Percentiles rank a stretch among this genome's conserved stretches.
These are phyloP conservation scores for Ensete glaucum DNA, from an alignment of 176 grass and related monocot species.

Conservation along the genomic window DNA sequence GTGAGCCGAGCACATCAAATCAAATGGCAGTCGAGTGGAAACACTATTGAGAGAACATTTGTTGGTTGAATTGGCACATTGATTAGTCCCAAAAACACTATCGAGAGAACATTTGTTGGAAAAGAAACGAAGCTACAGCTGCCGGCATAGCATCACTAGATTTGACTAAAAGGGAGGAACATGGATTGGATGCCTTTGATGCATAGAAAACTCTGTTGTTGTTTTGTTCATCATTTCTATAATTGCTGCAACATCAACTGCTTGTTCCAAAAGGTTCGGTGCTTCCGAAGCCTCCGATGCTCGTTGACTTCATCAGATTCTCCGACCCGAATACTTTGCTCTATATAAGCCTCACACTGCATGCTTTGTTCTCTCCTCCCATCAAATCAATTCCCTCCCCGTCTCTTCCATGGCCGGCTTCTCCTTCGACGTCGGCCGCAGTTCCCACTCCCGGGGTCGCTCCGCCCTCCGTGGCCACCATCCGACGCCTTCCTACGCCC, in stretches of 20 bases:
- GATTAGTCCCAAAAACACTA: neutral
- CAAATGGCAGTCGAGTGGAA: too few relatives aligned
- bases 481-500: neutral
- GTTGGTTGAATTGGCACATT: neutral
- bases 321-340: neutral
- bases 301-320: neutral
- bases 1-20: too few relatives aligned
- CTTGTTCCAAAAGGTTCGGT: neutral
- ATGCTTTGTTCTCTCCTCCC: neutral
- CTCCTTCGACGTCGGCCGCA: slow-evolving; percentile 42
- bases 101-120: neutral
- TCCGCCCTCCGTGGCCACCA: slow-evolving; percentile 6
- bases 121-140: neutral
- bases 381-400: neutral
- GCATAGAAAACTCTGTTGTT: neutral
- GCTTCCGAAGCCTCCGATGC: neutral
- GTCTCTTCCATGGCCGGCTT: slow-evolving; percentile 24
- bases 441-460: neutral
- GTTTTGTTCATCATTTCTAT: neutral
- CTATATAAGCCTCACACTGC: neutral
- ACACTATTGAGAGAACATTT: too few relatives aligned
- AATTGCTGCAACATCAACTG: neutral
- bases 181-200: neutral
- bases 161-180: neutral
- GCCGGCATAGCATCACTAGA: neutral